Evolutionary conservation across 805 yeast species (phyloP).

Genomic region (Monosporozyma unispora): DNA sequence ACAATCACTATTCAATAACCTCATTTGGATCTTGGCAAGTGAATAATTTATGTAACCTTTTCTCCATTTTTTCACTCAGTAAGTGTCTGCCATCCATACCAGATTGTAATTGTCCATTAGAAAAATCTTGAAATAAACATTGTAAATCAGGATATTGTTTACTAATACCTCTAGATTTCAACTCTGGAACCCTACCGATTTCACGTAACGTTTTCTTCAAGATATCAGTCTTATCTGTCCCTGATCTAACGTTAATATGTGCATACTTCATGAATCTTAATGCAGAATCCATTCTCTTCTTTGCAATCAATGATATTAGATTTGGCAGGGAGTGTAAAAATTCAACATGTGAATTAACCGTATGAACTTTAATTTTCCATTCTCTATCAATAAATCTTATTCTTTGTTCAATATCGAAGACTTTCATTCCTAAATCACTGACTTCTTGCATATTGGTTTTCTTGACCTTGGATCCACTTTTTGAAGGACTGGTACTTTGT

Average conservation of each 20-base stretch:
- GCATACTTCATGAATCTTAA: slow-evolving; percentile 48
- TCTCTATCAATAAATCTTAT: slow-evolving; percentile 40
- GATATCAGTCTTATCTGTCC: slow-evolving; percentile 39
- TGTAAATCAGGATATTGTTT: slow-evolving; percentile 35
- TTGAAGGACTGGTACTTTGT: not conserved
- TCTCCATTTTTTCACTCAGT: slow-evolving; percentile 43
- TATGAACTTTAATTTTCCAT: slow-evolving; percentile 41
- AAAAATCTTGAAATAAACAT: slow-evolving; percentile 22
- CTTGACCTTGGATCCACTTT: not conserved
- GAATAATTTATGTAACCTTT: slow-evolving; percentile 40
- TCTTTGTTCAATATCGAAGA: slow-evolving; percentile 32
- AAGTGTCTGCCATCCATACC: slow-evolving; percentile 38
- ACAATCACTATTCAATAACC: slow-evolving; percentile 16
- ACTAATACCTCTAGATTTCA: slow-evolving; percentile 39
- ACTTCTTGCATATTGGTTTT: slow-evolving; percentile 12
- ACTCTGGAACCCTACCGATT: slow-evolving; percentile 47
- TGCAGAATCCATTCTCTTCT: slow-evolving; percentile 44
- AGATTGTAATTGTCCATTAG: slow-evolving; percentile 30
- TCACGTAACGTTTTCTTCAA: slow-evolving; percentile 45
- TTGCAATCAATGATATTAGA: slow-evolving; percentile 47
- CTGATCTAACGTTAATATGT: slow-evolving; percentile 50
- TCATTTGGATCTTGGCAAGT: slow-evolving; percentile 44
- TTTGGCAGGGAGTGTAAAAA: slow-evolving; percentile 46
- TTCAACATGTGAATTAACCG: slow-evolving; percentile 34
- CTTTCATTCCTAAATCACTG: slow-evolving; percentile 11